Evolutionary conservation across 106 monocot genomes (phyloP).

Genomic region (Hemerocallis citrina): DNA sequence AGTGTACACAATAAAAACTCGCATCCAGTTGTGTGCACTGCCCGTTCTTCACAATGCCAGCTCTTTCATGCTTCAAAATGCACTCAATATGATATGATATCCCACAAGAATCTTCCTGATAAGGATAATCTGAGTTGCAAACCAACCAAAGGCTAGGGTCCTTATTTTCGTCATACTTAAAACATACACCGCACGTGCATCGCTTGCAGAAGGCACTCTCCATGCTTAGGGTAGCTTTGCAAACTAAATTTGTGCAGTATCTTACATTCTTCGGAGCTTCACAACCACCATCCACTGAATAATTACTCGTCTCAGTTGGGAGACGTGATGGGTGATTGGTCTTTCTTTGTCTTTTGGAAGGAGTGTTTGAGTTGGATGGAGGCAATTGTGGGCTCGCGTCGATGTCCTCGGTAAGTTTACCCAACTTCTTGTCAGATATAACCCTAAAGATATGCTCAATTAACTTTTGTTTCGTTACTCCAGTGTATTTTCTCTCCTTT

Average conservation of each 20-base stretch:
- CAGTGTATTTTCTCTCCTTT: slow-evolving; percentile 84
- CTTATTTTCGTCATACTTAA: slow-evolving; percentile 71
- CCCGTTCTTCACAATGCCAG: slow-evolving; percentile 27
- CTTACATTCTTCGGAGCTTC: slow-evolving; percentile 8
- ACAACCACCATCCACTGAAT: neutral
- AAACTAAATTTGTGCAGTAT: slow-evolving; percentile 51
- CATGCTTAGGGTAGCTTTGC: slow-evolving; percentile 30
- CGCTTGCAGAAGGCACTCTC: slow-evolving; percentile 51
- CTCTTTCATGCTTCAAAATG: slow-evolving; percentile 40
- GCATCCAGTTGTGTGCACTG: slow-evolving; percentile 30
- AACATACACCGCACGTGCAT: slow-evolving; percentile 68
- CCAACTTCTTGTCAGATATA: slow-evolving; percentile 45
- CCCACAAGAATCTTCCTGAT: slow-evolving; percentile 29
- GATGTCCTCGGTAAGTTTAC: slow-evolving; percentile 21
- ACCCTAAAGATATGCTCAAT: slow-evolving; percentile 66
- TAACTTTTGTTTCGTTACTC: slow-evolving; percentile 72
- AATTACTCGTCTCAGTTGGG: slow-evolving; percentile 11
- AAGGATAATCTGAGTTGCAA: slow-evolving; percentile 39
- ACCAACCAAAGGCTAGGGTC: slow-evolving; percentile 77
- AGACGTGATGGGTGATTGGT: slow-evolving; percentile 57
- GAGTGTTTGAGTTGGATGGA: slow-evolving; percentile 19
- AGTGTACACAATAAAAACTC: slow-evolving; percentile 38
- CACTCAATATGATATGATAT: slow-evolving; percentile 57
- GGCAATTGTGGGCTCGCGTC: slow-evolving; percentile 8
- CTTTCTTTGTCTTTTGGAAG: slow-evolving; percentile 77